A percentile compares a stretch with the other conserved stretches of the same genome.
These are phyloP conservation scores for Paraglomus brasilianum DNA, from an alignment of 192 early-diverging fungal species.

Conservation along the genomic window DNA sequence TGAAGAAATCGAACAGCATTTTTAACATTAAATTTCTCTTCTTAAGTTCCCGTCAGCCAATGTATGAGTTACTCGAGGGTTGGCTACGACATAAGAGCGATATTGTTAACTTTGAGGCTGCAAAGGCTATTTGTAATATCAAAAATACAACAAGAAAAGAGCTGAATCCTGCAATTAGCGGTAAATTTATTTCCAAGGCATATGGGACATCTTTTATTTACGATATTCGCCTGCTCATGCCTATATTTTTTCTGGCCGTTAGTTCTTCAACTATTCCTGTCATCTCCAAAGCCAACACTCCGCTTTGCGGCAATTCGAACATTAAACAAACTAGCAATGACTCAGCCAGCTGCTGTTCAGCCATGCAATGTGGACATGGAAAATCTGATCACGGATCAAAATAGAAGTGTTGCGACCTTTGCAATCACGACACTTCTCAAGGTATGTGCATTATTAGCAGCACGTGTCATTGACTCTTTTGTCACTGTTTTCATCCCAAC, in stretches of 20 bases:
- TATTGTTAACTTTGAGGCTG: constrained; percentile 97
- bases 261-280: constrained; percentile 91
- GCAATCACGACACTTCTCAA: constrained; percentile 98
- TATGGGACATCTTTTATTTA: not conserved
- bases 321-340: constrained; percentile 88
- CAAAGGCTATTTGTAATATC: constrained; percentile 93
- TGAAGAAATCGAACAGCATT: not conserved
- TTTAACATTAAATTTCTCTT: not conserved
- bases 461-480: too few relatives aligned
- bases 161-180: constrained; percentile 89
- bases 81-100: constrained; percentile 95
- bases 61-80: constrained; percentile 85
- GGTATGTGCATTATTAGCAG: constrained; percentile 35
- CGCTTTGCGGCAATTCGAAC: constrained; percentile 98
- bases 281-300: constrained; percentile 88
- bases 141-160: constrained; percentile 79
- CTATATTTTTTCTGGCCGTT: not conserved
- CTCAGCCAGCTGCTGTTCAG: constrained; percentile 85
- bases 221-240: not conserved
- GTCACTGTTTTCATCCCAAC: too few relatives aligned
- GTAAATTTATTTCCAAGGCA: constrained; percentile 39
- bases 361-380: constrained; percentile 99
- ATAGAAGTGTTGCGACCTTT: constrained; percentile 96
- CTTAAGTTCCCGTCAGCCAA: constrained; percentile 52
- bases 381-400: constrained; percentile 92